phyloP scores from a whole-genome alignment of 257 asterid genomes.

The Orobanche coerulescens region DNA sequence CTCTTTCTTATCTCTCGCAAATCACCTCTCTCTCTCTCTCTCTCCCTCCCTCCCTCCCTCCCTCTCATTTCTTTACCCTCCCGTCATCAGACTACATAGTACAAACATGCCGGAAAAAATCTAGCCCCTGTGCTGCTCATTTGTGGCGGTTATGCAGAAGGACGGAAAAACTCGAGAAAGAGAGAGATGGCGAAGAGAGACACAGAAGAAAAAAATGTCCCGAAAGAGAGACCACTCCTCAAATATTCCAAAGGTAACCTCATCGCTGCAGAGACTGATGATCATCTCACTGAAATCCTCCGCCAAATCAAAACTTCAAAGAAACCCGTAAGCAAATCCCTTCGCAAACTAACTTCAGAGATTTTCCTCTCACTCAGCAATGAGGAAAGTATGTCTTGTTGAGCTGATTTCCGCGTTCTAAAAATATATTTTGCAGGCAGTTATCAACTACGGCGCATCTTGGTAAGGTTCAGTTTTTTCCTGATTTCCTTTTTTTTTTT shows the following conservation, averaged over 20 bases:
- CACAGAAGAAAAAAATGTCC: not conserved
- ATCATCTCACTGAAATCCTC: constrained; percentile 53
- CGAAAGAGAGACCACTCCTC: not conserved
- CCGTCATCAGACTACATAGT: too few relatives aligned
- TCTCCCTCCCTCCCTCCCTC: too few relatives aligned
- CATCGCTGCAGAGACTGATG: constrained; percentile 45
- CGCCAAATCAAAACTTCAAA: constrained; percentile 53
- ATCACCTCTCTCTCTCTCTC: too few relatives aligned
- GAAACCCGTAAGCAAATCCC: constrained; percentile 38
- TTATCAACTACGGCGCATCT: constrained; percentile 83
- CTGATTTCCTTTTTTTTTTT: not conserved
- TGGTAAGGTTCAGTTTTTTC: constrained; percentile 41
- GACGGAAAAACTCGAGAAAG: too few relatives aligned
- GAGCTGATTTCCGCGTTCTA: constrained; percentile 17
- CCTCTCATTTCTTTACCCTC: too few relatives aligned
- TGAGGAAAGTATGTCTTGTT: not conserved
- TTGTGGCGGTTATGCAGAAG: too few relatives aligned
- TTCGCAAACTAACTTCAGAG: too few relatives aligned
- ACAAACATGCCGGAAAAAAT: too few relatives aligned
- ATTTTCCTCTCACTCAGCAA: not conserved
- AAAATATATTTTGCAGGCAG: constrained; percentile 47
- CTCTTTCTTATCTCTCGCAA: too few relatives aligned
- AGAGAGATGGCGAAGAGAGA: not conserved
- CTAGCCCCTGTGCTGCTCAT: too few relatives aligned
- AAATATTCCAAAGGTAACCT: constrained; percentile 26